Conservation (phyloP, 805 yeast species). For the Yarrowia sp. region DNA sequence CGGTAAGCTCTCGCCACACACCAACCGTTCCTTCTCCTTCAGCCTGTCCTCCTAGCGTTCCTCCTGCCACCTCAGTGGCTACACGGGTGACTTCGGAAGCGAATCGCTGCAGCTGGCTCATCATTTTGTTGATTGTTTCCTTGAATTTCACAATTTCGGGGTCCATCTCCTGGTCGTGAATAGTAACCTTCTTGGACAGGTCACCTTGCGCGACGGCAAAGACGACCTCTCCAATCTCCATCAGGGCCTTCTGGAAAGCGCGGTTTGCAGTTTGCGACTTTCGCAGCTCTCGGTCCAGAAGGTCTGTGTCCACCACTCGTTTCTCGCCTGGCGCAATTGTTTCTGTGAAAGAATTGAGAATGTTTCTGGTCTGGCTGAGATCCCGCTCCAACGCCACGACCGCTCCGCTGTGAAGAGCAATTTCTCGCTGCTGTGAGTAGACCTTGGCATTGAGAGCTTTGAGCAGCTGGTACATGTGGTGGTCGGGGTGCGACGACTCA, state of each 20-base stretch:
- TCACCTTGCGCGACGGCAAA: slow-evolving; percentile 89
- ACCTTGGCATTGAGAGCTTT: slow-evolving; percentile 35
- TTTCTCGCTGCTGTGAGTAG: slow-evolving; percentile 39
- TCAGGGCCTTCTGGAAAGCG: slow-evolving; percentile 63
- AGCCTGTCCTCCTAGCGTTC: slow-evolving; percentile 87
- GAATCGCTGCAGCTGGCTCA: slow-evolving; percentile 79
- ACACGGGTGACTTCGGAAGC: slow-evolving; percentile 79
- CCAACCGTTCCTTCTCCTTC: slow-evolving; percentile 82
- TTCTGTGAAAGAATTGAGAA: slow-evolving; percentile 37
- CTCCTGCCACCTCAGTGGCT: slow-evolving; percentile 87
- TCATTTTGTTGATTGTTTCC: slow-evolving; percentile 80
- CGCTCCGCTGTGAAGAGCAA: slow-evolving; percentile 37
- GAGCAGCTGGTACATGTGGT: slow-evolving; percentile 23
- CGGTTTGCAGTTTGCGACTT: slow-evolving; percentile 54
- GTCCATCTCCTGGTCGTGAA: slow-evolving; percentile 67
- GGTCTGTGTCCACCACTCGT: slow-evolving; percentile 35
- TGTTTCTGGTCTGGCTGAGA: slow-evolving; percentile 37
- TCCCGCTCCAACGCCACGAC: slow-evolving; percentile 37
- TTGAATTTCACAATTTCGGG: slow-evolving; percentile 79
- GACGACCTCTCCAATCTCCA: slow-evolving; percentile 81
- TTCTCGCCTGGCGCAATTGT: slow-evolving; percentile 35
- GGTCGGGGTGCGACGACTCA: slow-evolving; percentile 23
- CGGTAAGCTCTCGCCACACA: slow-evolving; percentile 82
- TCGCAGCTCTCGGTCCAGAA: slow-evolving; percentile 40
- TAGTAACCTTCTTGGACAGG: slow-evolving; percentile 71